A percentile compares a stretch with the other conserved stretches of the same genome.
Conservation (phyloP, 306 rosid species). For the Heteromeles arbutifolia region DNA sequence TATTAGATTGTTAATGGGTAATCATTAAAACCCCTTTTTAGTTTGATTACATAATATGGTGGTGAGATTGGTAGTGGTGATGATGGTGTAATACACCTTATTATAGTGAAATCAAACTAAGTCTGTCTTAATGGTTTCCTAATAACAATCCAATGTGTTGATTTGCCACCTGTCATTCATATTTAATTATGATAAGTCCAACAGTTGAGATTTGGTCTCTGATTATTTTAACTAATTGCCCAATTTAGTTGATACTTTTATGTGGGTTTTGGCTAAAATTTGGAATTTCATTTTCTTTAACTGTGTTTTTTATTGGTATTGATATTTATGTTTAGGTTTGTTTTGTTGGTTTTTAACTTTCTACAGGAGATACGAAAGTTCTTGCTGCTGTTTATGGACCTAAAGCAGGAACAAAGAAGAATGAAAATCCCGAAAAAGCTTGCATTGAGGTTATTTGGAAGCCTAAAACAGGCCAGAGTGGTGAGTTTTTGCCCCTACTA, state of each 20-base stretch:
- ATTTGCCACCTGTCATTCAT: background rate
- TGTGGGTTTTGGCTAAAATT: background rate
- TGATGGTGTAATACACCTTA: too few relatives aligned
- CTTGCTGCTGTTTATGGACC: conserved; percentile 89
- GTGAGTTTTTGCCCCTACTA: conserved; percentile 15
- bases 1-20: too few relatives aligned
- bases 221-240: background rate
- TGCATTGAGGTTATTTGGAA: conserved; percentile 94
- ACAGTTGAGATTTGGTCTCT: too few relatives aligned
- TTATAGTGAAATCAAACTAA: too few relatives aligned
- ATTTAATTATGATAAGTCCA: too few relatives aligned
- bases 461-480: conserved; percentile 84
- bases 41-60: too few relatives aligned
- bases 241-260: too few relatives aligned
- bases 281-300: too few relatives aligned
- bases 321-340: background rate
- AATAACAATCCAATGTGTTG: background rate
- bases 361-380: conserved; percentile 73
- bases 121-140: too few relatives aligned
- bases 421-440: conserved; percentile 86
- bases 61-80: too few relatives aligned
- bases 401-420: conserved; percentile 83
- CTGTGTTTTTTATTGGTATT: background rate
- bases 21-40: too few relatives aligned
- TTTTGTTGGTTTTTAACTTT: background rate